Conservation (phyloP, 768 basidiomycete genomes). For the Trametes coccinea region DNA sequence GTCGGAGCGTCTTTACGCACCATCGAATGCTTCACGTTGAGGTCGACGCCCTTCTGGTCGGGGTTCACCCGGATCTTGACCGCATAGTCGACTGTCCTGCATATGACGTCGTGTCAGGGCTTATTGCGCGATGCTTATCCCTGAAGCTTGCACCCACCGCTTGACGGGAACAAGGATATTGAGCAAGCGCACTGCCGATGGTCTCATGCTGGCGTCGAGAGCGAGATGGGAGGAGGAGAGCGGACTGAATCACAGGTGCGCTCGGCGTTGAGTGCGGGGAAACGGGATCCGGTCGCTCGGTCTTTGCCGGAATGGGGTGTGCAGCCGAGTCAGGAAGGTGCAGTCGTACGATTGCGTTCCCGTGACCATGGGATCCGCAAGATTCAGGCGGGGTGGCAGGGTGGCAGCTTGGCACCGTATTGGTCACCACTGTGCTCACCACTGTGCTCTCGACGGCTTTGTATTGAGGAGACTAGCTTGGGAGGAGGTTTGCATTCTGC, state of each 20-base stretch:
- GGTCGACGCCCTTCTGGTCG: conserved; percentile 92
- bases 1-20: conserved; percentile 43
- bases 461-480: no score
- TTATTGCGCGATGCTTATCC: background rate
- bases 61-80: conserved; percentile 98
- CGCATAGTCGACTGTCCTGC: conserved; percentile 91
- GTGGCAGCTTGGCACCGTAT: no score
- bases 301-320: conserved; percentile 1
- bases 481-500: no score
- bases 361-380: background rate
- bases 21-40: conserved; percentile 99
- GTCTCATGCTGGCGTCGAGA: conserved; percentile 56
- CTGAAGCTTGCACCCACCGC: conserved; percentile 47
- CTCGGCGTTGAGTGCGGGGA: conserved; percentile 12
- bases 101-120: conserved; percentile 4
- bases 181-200: conserved; percentile 68
- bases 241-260: conserved; percentile 4
- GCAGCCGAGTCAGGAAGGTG: background rate
- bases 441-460: no score
- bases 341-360: background rate
- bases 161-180: conserved; percentile 96
- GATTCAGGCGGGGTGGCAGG: no score
- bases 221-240: background rate
- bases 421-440: no score
- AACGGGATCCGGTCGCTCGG: conserved; percentile 11